Conservation (phyloP, 768 basidiomycete species). For the Tricholoma saponaceum region DNA sequence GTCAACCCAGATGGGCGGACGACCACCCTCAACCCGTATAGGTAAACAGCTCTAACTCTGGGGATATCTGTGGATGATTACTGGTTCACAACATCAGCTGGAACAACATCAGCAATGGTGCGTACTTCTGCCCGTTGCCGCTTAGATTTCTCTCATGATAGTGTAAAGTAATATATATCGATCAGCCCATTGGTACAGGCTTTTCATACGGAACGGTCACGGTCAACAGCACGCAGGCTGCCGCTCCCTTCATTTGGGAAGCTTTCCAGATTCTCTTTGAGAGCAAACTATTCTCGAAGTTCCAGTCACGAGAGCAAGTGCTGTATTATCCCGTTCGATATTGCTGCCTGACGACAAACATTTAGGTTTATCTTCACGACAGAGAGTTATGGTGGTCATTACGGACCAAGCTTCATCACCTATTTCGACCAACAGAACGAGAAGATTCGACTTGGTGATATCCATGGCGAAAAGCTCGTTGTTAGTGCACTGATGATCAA, state of each 20-base stretch:
- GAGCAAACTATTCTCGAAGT: constrained; percentile 47
- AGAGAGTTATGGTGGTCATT: constrained; percentile 68
- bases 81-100: constrained; percentile 35
- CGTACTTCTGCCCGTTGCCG: constrained; percentile 11
- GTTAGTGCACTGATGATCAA: constrained; percentile 65
- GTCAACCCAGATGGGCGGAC: constrained; percentile 52
- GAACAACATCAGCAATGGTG: constrained; percentile 67
- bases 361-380: constrained; percentile 58
- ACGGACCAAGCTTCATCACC: constrained; percentile 59
- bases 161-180: constrained; percentile 61
- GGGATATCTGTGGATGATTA: neutral
- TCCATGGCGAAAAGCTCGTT: constrained; percentile 46
- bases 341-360: neutral
- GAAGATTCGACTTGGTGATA: constrained; percentile 37
- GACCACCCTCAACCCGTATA: constrained; percentile 57
- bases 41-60: constrained; percentile 26
- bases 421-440: constrained; percentile 63
- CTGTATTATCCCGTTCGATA: neutral
- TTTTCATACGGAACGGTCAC: constrained; percentile 57
- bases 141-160: neutral
- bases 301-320: constrained; percentile 48
- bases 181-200: constrained; percentile 64
- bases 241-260: constrained; percentile 55
- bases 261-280: constrained; percentile 64
- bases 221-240: constrained; percentile 55